A percentile compares a stretch with the other conserved stretches of the same genome.
These are phyloP conservation scores for Pelargonium australe DNA, from an alignment of 441 rosid species.

Conservation along the genomic window DNA sequence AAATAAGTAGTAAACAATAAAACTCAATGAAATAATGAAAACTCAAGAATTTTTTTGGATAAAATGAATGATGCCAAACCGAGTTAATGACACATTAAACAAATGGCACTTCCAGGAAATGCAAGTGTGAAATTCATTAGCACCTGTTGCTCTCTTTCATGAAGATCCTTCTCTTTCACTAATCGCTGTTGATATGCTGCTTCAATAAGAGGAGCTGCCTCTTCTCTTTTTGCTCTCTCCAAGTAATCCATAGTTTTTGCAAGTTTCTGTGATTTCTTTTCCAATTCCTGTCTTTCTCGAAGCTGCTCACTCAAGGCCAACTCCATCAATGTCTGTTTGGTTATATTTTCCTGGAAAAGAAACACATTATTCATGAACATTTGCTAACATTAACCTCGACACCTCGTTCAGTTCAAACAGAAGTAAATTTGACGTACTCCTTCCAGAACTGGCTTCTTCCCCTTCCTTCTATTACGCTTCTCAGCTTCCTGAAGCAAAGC, in stretches of 20 bases:
- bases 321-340: conserved; percentile 72
- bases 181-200: conserved; percentile 77
- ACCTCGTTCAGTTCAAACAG: no score
- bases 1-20: not conserved
- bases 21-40: no score
- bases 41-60: no score
- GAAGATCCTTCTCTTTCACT: conserved; percentile 75
- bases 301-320: conserved; percentile 80
- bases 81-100: no score
- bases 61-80: no score
- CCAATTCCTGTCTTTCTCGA: conserved; percentile 89
- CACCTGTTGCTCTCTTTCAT: conserved; percentile 91
- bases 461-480: conserved; percentile 66
- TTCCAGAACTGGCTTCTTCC: conserved; percentile 66
- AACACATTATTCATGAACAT: not conserved
- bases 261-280: conserved; percentile 83
- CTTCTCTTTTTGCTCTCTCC: conserved; percentile 97
- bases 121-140: no score
- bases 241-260: conserved; percentile 90
- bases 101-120: not conserved
- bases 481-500: conserved; percentile 77
- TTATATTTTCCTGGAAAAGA: conserved; percentile 62
- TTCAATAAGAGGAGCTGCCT: conserved; percentile 88
- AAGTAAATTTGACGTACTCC: conserved; percentile 49
- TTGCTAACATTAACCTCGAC: not conserved